Conservation (phyloP, 2,329 filamentous ascomycete species). For the Dendrostoma leiphaemia region DNA sequence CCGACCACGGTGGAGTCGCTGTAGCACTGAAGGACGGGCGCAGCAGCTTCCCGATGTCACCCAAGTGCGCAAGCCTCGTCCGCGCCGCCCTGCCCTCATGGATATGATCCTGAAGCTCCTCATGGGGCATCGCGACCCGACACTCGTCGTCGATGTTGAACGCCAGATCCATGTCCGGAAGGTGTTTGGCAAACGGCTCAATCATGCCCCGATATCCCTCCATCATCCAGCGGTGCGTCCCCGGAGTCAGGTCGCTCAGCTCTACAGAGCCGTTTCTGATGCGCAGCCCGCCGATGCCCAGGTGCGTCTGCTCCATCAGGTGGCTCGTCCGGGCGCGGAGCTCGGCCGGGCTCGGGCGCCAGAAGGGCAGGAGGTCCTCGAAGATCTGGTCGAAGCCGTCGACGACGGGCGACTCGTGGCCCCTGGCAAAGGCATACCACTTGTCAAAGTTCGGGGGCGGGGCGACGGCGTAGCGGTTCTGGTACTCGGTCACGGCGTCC, state of each 20-base stretch:
- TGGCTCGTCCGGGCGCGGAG: conserved; percentile 51
- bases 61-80: not conserved
- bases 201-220: conserved; percentile 36
- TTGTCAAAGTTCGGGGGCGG: conserved; percentile 81
- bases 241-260: conserved; percentile 30
- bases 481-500: conserved; percentile 65
- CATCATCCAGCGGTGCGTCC: conserved; percentile 37
- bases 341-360: conserved; percentile 60
- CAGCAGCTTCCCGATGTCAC: not conserved
- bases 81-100: conserved; percentile 20
- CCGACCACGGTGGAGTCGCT: not conserved
- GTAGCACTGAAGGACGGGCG: not conserved
- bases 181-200: conserved; percentile 38
- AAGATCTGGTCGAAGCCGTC: conserved; percentile 71
- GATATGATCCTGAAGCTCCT: conserved; percentile 37
- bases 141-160: conserved; percentile 52
- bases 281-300: conserved; percentile 32
- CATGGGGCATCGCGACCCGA: conserved; percentile 42
- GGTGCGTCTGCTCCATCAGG: conserved; percentile 27
- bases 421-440: conserved; percentile 53
- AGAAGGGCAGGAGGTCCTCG: conserved; percentile 65
- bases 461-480: conserved; percentile 59
- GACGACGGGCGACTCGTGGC: conserved; percentile 63
- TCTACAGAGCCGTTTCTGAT: conserved; percentile 29
- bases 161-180: conserved; percentile 52